Evolutionary conservation across 202 grass and related monocot genomes (phyloP), one percentile per base, ranked within the genome.

Genomic region (Musa balbisiana): DNA sequence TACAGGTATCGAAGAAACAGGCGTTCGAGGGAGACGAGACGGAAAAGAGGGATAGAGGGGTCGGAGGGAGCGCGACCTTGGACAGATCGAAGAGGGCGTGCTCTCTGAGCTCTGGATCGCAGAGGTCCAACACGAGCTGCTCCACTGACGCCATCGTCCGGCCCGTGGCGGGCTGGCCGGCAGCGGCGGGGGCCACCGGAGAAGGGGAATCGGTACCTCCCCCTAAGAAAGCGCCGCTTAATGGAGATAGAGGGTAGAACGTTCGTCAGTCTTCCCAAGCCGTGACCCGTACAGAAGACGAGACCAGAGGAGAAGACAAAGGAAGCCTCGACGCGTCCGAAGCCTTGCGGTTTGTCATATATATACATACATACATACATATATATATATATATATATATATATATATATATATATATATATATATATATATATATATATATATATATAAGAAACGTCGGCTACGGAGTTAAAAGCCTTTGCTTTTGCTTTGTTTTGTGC

Each of bases 81-180:
- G 88, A 91, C 67, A 93, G 93, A 53, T 89, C 63, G n/a, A 75
- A 67, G 43, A 92, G 84, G n/a, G 93, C 90, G 51, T 82, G 83
- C 75, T 91, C 90, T 67, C 93, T 82, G 80, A 86, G 88, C 68
- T 89, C 90, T 15, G 88, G 88, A 68, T 87, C 77, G 84, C 86
- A 93, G 55, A 97, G 80, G 73, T 97, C 81, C 64, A 93, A 80
- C 69, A 93, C 90, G 73, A 97, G 88, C 78, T 87, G 88, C 83
- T 87, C 93, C 24, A 81, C 88, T 13, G 84, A 84, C 26, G 77
- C 76, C 77, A 90, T 88, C 65, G 80, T 84, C 60, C 85, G 69
- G 26, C 91, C 90, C 82, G 78, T 84, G 55, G 79, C 11, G 1
- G 10, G 79, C 71, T 67, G 83, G 23, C 49, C 52, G 26, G 52